These are phyloP conservation scores for Fusarium begoniae DNA, from an alignment of 2,329 filamentous ascomycete species.

Conservation along the genomic window DNA sequence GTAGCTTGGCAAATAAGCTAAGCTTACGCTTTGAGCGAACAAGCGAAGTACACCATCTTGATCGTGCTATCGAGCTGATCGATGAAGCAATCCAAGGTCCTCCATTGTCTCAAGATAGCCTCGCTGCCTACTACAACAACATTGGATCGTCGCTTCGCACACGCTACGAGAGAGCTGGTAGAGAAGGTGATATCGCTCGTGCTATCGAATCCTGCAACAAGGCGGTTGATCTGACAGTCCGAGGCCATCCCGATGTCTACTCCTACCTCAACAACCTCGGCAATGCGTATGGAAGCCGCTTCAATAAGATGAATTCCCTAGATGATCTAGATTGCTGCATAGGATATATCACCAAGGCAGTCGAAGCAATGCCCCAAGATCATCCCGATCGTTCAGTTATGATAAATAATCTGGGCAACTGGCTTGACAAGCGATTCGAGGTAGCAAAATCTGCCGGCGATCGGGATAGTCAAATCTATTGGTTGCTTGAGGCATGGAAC, in stretches of 20 bases:
- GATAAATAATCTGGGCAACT: neutral
- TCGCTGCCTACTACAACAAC: neutral
- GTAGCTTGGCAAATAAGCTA: neutral
- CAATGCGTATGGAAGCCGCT: neutral
- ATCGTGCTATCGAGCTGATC: neutral
- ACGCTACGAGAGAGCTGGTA: neutral
- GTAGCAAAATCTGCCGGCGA: fast-evolving
- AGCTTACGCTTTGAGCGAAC: neutral
- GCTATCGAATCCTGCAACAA: neutral
- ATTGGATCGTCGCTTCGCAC: neutral
- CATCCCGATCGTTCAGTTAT: fast-evolving
- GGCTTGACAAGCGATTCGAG: neutral
- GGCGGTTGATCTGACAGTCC: neutral
- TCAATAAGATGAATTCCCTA: neutral
- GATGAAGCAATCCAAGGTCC: neutral
- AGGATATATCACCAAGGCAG: neutral
- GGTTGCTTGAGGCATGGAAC: neutral
- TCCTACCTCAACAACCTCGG: neutral
- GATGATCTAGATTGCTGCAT: neutral
- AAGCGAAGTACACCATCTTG: fast-evolving
- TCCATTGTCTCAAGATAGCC: fast-evolving
- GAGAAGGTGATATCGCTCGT: neutral
- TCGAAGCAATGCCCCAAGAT: neutral
- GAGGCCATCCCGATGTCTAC: too few relatives aligned
- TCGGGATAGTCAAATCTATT: neutral